Conservation (phyloP, 192 early-diverging fungal species). For the Coemansia sp. region DNA sequence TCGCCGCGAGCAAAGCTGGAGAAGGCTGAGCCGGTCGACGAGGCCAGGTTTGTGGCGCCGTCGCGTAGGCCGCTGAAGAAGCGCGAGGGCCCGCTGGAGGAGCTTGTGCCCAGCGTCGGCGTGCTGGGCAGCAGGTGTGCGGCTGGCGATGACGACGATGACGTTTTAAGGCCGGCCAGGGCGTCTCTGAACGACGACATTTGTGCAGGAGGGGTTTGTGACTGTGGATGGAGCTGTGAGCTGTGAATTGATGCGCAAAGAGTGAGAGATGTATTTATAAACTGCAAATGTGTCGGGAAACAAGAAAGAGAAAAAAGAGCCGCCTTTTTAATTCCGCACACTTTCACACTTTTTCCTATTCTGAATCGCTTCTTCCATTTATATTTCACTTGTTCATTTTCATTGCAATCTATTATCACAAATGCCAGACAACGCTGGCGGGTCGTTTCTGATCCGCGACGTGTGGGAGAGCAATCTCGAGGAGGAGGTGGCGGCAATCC, state of each 20-base stretch:
- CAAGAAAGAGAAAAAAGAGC: not conserved
- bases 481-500: slow-evolving; percentile 84
- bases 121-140: slow-evolving; percentile 33
- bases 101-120: slow-evolving; percentile 13
- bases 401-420: not conserved
- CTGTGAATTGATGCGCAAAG: not conserved
- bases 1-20: slow-evolving; percentile 15
- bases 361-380: too few relatives aligned
- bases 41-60: slow-evolving; percentile 41
- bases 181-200: slow-evolving; percentile 51
- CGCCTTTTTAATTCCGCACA: not conserved
- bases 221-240: not conserved
- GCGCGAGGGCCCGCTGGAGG: slow-evolving; percentile 14
- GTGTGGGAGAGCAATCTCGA: slow-evolving; percentile 96
- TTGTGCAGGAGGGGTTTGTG: too few relatives aligned
- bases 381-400: not conserved
- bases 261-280: too few relatives aligned
- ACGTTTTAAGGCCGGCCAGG: slow-evolving; percentile 49
- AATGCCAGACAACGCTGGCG: slow-evolving; percentile 1
- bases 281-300: not conserved
- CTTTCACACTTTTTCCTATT: too few relatives aligned
- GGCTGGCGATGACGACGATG: slow-evolving; percentile 29
- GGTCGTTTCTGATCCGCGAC: slow-evolving; percentile 63
- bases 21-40: slow-evolving; percentile 33
- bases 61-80: slow-evolving; percentile 46